Conservation (phyloP, 2,329 filamentous ascomycete species). For the Penicillium sp. region DNA sequence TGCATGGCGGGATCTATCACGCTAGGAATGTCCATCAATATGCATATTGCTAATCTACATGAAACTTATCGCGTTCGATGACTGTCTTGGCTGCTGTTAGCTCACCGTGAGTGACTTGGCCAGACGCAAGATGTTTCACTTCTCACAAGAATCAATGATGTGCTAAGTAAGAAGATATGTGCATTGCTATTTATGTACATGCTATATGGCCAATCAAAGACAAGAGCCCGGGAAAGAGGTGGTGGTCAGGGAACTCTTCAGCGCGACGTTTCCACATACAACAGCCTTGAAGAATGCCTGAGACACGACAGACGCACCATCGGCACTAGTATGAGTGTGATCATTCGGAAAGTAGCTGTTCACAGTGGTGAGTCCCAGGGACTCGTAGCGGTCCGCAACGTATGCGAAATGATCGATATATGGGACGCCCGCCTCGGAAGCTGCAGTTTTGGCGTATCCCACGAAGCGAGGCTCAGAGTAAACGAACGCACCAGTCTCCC, state of each 20-base stretch:
- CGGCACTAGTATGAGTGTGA: conserved; percentile 63
- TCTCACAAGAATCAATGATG: no score
- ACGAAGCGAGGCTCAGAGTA: conserved; percentile 57
- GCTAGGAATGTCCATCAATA: no score
- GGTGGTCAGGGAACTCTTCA: conserved; percentile 41
- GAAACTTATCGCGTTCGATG: no score
- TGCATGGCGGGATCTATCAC: no score
- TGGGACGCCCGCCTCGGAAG: conserved; percentile 47
- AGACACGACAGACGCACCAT: conserved; percentile 58
- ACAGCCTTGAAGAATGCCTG: conserved; percentile 62
- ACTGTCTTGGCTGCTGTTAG: no score
- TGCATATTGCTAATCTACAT: no score
- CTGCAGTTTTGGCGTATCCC: conserved; percentile 55
- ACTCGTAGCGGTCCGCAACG: conserved; percentile 55
- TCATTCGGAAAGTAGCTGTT: conserved; percentile 60
- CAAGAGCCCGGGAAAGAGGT: conserved; percentile 30
- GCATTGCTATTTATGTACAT: not conserved
- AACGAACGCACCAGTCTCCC: conserved; percentile 57
- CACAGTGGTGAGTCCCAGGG: conserved; percentile 52
- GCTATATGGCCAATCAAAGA: conserved; percentile 15
- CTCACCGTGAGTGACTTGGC: no score
- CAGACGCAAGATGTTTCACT: no score
- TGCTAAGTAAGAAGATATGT: not conserved
- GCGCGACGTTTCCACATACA: conserved; percentile 49
- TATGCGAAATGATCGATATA: conserved; percentile 65